Conservation (phyloP, 495 filamentous ascomycete genomes). For the Halenospora varia region DNA sequence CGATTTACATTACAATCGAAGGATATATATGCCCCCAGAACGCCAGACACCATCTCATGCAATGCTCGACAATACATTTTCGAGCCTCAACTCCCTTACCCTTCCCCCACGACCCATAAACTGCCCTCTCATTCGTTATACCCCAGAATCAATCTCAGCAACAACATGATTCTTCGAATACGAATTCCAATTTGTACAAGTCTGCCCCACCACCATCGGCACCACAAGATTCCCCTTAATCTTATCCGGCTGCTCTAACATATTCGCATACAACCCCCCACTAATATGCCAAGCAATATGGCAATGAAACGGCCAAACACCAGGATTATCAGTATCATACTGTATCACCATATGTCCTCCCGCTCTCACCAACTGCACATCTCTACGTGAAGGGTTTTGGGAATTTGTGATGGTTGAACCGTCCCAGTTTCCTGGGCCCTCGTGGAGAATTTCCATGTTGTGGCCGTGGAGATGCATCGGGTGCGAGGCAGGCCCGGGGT, state of each 20-base stretch:
- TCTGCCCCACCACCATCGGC: slow-evolving; percentile 33
- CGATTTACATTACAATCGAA: too few species aligned
- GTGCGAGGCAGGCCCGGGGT: slow-evolving; percentile 30
- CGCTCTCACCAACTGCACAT: slow-evolving; percentile 47
- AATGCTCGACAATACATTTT: too few species aligned
- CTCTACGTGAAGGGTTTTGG: slow-evolving; percentile 50
- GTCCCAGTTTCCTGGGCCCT: slow-evolving; percentile 33
- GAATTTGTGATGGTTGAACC: slow-evolving; percentile 31
- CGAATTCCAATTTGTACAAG: slow-evolving; percentile 45
- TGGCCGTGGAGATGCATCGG: slow-evolving; percentile 57
- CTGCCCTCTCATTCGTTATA: neutral
- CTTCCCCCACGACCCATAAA: too few species aligned
- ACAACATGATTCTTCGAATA: slow-evolving; percentile 40
- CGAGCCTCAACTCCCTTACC: too few species aligned
- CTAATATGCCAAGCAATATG: slow-evolving; percentile 54
- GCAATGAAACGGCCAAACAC: slow-evolving; percentile 56
- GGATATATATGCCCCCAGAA: too few species aligned
- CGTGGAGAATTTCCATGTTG: slow-evolving; percentile 50
- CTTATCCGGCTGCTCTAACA: slow-evolving; percentile 41
- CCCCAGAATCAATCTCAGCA: slow-evolving; percentile 53
- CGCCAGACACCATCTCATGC: too few species aligned
- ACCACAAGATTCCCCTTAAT: slow-evolving; percentile 31
- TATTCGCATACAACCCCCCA: slow-evolving; percentile 46
- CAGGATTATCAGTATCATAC: slow-evolving; percentile 53
- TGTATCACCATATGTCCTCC: slow-evolving; percentile 44